Base-by-base conservation (phyloP, 495 filamentous ascomycete species). In the Monascus purpureus region DNA sequence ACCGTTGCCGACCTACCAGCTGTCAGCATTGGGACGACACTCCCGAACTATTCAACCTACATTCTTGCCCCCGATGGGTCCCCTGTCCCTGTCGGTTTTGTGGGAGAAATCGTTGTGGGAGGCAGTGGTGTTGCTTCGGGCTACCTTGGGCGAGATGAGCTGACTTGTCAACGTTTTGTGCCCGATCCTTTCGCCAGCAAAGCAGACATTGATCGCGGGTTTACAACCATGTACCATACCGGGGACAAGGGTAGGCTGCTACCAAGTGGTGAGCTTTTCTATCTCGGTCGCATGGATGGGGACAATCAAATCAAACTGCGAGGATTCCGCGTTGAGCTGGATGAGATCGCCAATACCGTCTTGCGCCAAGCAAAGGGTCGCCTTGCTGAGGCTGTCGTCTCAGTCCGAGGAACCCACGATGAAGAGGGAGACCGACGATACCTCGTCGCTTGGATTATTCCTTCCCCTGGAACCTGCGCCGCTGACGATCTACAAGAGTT, bases 241-340 rank as follows among this genome's bases (percentile, higher is more conserved):
- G 43, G 46, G 2, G 46, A 49, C 33, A 36, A 26, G 16, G 48
- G 38, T 3, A n/a, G 22, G 8, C 15, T 50, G 29, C 20, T 22
- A 1, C 12, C 29, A 0, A 50, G 61, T 38, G 57, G 59, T n/a
- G 15, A 42, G 0, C 26, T 61, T 12, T 33, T 45, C 3, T 28
- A 42, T 6, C 7, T 43, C 7, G 47, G 55, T 2, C 41, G 59
- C 2, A 41, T 54, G 1, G 45, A 39, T 7, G 46, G 51, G 28
- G 54, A 59, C 35, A 54, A 49, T 2, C 60, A 63, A 36, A 38
- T 68, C 29, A 71, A 72, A 40, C 19, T 70, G 3, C 40, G 53
- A 4, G 68, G 68, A 0, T 8, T 65, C 1, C 63, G 67, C 0
- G 50, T 70, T 5, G 63, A 72, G 2, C 39, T 70, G 0, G 15